Percentiles rank a stretch among this genome's conserved stretches.
These are phyloP conservation scores for Aspergillus sergii DNA, from an alignment of 2,329 filamentous ascomycete species.

Conservation along the genomic window DNA sequence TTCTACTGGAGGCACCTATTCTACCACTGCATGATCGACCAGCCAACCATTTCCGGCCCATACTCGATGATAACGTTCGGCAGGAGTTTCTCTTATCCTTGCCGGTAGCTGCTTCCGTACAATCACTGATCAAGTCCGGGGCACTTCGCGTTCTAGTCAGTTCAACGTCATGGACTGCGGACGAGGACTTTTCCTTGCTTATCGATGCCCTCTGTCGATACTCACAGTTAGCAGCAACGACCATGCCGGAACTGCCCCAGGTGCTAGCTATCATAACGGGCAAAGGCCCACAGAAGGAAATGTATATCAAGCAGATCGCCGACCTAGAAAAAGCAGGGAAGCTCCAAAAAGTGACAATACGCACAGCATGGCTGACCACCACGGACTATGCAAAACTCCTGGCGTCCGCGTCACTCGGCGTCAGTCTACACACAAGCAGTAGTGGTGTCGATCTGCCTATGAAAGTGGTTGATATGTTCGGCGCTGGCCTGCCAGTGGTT, in stretches of 20 bases:
- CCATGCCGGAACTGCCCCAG: slow-evolving; percentile 56
- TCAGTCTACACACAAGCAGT: slow-evolving; percentile 89
- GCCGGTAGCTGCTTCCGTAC: slow-evolving; percentile 64
- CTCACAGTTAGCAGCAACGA: slow-evolving; percentile 55
- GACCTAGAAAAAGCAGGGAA: slow-evolving; percentile 63
- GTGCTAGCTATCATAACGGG: slow-evolving; percentile 93
- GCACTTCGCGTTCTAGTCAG: slow-evolving; percentile 75
- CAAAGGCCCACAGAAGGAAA: slow-evolving; percentile 80
- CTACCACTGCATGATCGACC: slow-evolving; percentile 84
- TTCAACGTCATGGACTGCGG: slow-evolving; percentile 95
- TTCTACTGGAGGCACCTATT: slow-evolving; percentile 66
- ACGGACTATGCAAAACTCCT: slow-evolving; percentile 83
- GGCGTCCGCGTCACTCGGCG: slow-evolving; percentile 81
- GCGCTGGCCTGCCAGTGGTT: slow-evolving; percentile 84
- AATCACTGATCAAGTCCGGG: slow-evolving; percentile 60
- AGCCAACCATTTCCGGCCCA: slow-evolving; percentile 76
- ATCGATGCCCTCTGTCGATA: slow-evolving; percentile 81
- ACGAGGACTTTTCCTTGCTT: slow-evolving; percentile 90
- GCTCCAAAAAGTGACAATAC: slow-evolving; percentile 70
- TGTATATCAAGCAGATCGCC: slow-evolving; percentile 70
- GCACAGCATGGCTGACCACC: slow-evolving; percentile 82
- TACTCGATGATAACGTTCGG: slow-evolving; percentile 54
- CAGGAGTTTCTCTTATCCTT: slow-evolving; percentile 65
- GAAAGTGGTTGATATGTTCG: slow-evolving; percentile 99
- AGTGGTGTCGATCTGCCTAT: slow-evolving; percentile 96